These are phyloP conservation scores for Yarrowia hollandica DNA, from an alignment of 805 yeast genomes.

Conservation along the genomic window DNA sequence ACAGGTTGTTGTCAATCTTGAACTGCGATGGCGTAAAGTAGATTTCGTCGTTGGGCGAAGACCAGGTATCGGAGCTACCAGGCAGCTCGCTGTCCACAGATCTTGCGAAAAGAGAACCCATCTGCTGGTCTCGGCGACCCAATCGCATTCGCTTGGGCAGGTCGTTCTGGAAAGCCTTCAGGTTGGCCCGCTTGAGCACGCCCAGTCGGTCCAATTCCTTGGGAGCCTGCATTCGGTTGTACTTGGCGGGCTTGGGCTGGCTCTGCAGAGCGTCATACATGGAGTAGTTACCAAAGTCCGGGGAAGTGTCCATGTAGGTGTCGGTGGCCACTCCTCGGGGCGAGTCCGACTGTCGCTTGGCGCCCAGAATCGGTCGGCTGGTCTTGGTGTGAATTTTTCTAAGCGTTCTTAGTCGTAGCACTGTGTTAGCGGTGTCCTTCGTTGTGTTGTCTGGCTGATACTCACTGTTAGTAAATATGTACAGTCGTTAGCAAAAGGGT, in stretches of 20 bases:
- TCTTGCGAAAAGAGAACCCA: neutral
- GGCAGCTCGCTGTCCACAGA: neutral
- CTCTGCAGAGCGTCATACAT: neutral
- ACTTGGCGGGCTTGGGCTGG: no score
- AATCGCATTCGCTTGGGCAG: neutral
- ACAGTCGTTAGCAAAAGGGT: conserved; percentile 1
- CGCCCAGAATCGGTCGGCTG: neutral
- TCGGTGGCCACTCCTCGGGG: conserved; percentile 20
- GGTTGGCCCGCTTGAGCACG: neutral
- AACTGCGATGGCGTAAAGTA: neutral
- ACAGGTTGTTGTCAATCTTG: conserved; percentile 14
- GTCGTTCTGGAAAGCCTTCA: neutral
- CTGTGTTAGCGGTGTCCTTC: neutral
- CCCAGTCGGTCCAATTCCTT: neutral
- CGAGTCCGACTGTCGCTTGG: neutral
- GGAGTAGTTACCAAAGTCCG: neutral
- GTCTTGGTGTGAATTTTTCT: conserved; percentile 4
- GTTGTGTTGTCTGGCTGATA: neutral
- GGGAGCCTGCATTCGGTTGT: neutral
- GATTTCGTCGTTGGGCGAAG: conserved; percentile 4
- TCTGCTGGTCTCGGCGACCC: neutral
- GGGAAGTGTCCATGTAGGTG: neutral
- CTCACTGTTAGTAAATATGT: conserved; percentile 23
- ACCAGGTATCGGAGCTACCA: neutral
- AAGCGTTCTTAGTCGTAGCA: conserved; percentile 2